phyloP scores from a whole-genome alignment of 2,329 filamentous ascomycete species.

The Diplodia seriata region DNA sequence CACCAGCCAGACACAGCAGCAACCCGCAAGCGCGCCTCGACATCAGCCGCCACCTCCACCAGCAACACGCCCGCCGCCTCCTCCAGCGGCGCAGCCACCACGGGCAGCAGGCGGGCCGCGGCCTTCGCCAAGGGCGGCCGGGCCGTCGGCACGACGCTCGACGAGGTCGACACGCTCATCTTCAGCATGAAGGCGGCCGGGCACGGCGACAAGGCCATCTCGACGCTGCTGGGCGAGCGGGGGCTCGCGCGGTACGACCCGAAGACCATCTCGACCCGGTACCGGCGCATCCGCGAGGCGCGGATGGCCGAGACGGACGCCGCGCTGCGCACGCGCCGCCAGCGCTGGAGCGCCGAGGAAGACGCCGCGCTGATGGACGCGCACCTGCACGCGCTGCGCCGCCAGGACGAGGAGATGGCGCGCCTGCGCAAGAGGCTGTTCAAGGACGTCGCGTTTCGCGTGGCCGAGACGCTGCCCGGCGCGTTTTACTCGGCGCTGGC shows the following conservation, averaged over 20 bases:
- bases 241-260: slow-evolving; percentile 53
- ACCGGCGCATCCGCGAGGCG: slow-evolving; percentile 53
- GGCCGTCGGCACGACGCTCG: slow-evolving; percentile 39
- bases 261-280: slow-evolving; percentile 58
- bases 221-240: slow-evolving; percentile 51
- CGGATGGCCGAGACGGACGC: slow-evolving; percentile 54
- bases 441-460: background rate
- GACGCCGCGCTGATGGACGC: slow-evolving; percentile 54
- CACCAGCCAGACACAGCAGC: background rate
- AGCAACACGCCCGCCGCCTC: background rate
- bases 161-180: slow-evolving; percentile 57
- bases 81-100: background rate
- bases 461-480: background rate
- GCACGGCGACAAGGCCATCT: slow-evolving; percentile 54
- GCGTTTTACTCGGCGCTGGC: slow-evolving; percentile 2
- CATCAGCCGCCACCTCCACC: background rate
- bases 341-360: slow-evolving; percentile 59
- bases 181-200: slow-evolving; percentile 52
- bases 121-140: slow-evolving; percentile 28
- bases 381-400: slow-evolving; percentile 52
- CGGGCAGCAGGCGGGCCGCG: background rate
- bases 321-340: slow-evolving; percentile 54
- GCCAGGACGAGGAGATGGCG: slow-evolving; percentile 33
- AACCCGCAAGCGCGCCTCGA: background rate
- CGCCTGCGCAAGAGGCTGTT: background rate